Evolutionary conservation across 2,329 filamentous ascomycete genomes (phyloP).

Genomic region (Venturia nashicola): DNA sequence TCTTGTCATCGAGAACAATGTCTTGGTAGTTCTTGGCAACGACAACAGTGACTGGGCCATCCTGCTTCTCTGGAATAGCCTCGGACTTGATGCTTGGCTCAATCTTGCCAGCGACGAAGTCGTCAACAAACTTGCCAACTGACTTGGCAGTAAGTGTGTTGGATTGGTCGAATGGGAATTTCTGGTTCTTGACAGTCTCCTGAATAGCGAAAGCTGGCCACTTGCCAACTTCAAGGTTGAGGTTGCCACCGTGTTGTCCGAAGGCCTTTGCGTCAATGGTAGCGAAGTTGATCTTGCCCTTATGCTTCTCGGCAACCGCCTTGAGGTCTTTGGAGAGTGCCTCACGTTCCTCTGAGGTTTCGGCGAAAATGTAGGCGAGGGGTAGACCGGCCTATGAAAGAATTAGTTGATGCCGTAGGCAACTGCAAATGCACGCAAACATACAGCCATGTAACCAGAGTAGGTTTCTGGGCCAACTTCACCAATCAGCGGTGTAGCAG

Average conservation of each 20-base stretch:
- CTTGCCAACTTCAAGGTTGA: constrained; percentile 90
- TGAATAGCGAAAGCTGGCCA: constrained; percentile 98
- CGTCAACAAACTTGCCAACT: constrained; percentile 72
- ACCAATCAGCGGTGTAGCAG: constrained; percentile 81
- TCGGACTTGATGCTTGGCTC: constrained; percentile 98
- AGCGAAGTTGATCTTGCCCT: constrained; percentile 92
- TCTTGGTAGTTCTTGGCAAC: constrained; percentile 92
- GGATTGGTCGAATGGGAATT: constrained; percentile 86
- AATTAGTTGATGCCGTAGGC: constrained; percentile 10
- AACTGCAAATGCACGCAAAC: constrained; percentile 16
- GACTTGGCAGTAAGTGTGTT: constrained; percentile 62
- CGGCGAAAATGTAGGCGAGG: constrained; percentile 94
- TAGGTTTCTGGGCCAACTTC: constrained; percentile 98
- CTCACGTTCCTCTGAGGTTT: constrained; percentile 80
- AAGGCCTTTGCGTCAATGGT: constrained; percentile 93
- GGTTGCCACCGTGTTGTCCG: constrained; percentile 87
- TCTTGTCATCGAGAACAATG: constrained; percentile 80
- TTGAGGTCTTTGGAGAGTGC: constrained; percentile 66
- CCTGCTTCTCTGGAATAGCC: constrained; percentile 85
- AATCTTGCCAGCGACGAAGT: constrained; percentile 76
- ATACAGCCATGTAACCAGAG: constrained; percentile 71
- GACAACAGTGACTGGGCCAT: constrained; percentile 74
- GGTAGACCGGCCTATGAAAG: constrained; percentile 59
- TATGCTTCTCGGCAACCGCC: constrained; percentile 79
- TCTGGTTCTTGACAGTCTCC: constrained; percentile 87